Evolutionary conservation across 2,329 filamentous ascomycete genomes (phyloP).

Genomic region (Rhynchosporium graminicola): DNA sequence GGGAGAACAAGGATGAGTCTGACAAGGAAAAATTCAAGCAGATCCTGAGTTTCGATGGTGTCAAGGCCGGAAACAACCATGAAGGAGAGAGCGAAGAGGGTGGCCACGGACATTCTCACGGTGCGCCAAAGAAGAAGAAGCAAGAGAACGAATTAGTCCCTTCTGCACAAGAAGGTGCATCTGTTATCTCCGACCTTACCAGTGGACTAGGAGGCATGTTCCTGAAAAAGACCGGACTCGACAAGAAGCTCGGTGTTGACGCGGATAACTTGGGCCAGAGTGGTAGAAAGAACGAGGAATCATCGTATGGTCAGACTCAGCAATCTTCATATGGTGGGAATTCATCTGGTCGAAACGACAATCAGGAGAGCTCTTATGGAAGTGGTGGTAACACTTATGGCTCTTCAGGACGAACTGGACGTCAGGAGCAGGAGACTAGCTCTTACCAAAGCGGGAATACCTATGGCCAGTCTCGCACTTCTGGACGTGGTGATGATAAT

Average conservation of each 20-base stretch:
- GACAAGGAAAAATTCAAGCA: conserved; percentile 67
- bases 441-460: conserved; percentile 7
- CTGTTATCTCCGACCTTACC: conserved; percentile 1
- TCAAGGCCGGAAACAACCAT: conserved; percentile 42
- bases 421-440: background rate
- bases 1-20: conserved; percentile 62
- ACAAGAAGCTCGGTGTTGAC: conserved; percentile 13
- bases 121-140: conserved; percentile 16
- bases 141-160: conserved; percentile 7
- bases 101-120: conserved; percentile 20
- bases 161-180: conserved; percentile 22
- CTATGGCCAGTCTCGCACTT: conserved; percentile 2
- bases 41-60: conserved; percentile 75
- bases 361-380: conserved; percentile 16
- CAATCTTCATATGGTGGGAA: conserved; percentile 7
- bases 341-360: conserved; percentile 10
- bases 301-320: conserved; percentile 6
- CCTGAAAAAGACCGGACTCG: conserved; percentile 18
- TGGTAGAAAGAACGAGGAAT: conserved; percentile 9
- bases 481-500: conserved; percentile 8
- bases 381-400: conserved; percentile 14
- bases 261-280: background rate
- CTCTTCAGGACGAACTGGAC: conserved; percentile 7
- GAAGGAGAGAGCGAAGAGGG: conserved; percentile 20
- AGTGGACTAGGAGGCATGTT: conserved; percentile 17